Conservation (phyloP, 2,329 filamentous ascomycete species). For the Plectosphaerella sp. region DNA sequence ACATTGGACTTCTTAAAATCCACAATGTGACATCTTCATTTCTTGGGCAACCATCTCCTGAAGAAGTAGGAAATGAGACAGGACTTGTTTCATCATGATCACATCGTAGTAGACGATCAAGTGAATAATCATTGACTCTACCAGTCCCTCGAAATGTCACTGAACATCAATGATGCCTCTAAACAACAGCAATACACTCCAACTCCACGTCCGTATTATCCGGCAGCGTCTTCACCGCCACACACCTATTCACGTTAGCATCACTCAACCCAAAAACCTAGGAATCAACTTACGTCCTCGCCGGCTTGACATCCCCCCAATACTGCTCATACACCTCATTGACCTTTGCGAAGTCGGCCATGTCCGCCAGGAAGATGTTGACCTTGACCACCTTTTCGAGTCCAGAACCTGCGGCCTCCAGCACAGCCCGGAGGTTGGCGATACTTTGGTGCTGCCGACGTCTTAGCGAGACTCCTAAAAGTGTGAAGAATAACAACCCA, state of each 20-base stretch:
- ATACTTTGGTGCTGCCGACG: constrained; percentile 50
- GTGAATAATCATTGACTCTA: no score
- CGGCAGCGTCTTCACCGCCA: constrained; percentile 24
- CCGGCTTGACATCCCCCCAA: constrained; percentile 48
- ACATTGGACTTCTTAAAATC: no score
- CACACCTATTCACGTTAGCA: constrained; percentile 1
- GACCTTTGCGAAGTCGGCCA: constrained; percentile 70
- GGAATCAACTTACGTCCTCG: constrained; percentile 25
- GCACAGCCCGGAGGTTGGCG: constrained; percentile 63
- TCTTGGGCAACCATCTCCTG: no score
- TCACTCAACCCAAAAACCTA: constrained; percentile 1
- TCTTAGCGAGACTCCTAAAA: neutral
- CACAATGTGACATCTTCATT: no score
- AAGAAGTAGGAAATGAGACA: no score
- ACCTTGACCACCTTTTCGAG: constrained; percentile 66
- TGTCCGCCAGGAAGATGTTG: constrained; percentile 66
- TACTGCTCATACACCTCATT: constrained; percentile 67
- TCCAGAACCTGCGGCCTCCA: constrained; percentile 62
- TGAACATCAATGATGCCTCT: neutral
- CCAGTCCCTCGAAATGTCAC: no score
- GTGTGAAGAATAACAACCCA: constrained; percentile 12
- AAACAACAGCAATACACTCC: constrained; percentile 17
- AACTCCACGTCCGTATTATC: constrained; percentile 23
- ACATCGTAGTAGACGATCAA: no score
- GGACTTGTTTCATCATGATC: no score